These are phyloP conservation scores for Porodaedalea pini DNA, from an alignment of 1,284 basidiomycete species.

Conservation along the genomic window DNA sequence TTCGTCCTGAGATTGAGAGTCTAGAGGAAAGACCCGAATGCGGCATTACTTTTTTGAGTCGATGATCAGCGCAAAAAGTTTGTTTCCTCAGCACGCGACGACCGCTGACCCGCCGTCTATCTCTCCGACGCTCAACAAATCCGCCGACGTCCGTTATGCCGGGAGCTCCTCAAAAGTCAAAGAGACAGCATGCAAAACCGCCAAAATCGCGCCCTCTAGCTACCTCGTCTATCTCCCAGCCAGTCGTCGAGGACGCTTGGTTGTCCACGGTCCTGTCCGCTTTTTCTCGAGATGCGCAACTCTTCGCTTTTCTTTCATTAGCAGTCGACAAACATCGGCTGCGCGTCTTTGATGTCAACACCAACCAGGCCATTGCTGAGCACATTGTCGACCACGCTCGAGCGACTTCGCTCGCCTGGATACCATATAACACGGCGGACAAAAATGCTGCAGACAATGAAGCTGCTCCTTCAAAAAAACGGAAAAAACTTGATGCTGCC, in stretches of 20 bases:
- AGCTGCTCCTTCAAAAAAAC: constrained; percentile 36
- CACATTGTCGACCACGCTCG: constrained; percentile 54
- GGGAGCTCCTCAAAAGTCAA: constrained; percentile 40
- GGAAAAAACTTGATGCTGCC: constrained; percentile 34
- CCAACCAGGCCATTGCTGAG: constrained; percentile 54
- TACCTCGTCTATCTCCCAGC: constrained; percentile 59
- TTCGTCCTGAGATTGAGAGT: no score
- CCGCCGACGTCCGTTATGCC: constrained; percentile 31
- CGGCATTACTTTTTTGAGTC: background rate
- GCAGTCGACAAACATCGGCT: constrained; percentile 73
- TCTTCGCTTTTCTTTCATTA: constrained; percentile 65
- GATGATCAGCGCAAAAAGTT: constrained; percentile 9
- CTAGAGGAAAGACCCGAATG: background rate
- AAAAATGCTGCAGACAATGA: constrained; percentile 33
- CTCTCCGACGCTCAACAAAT: constrained; percentile 4
- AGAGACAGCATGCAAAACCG: constrained; percentile 51
- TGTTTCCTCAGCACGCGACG: background rate
- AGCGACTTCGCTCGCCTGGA: constrained; percentile 55
- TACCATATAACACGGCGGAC: constrained; percentile 34
- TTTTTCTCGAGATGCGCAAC: constrained; percentile 57
- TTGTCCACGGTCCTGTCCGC: constrained; percentile 47
- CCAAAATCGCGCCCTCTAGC: constrained; percentile 49
- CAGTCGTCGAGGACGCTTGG: constrained; percentile 48
- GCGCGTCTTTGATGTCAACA: constrained; percentile 59
- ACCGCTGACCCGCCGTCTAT: background rate